A percentile compares a stretch with the other conserved stretches of the same genome.
phyloP scores from a whole-genome alignment of 164 flowering plant genomes.

The Vitis rotundifolia region DNA sequence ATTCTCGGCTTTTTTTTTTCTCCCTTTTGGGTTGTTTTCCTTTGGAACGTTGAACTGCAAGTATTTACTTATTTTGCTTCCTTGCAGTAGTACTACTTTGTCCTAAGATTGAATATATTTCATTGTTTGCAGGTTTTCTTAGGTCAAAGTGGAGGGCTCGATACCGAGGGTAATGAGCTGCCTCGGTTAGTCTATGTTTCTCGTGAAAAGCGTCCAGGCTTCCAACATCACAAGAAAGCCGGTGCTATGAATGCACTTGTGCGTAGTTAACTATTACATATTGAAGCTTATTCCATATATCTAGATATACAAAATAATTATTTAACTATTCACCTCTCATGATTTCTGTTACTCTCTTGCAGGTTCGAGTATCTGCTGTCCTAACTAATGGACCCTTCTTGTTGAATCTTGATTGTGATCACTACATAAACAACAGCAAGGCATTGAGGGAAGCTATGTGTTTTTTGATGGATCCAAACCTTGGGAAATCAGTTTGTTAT shows the following conservation, averaged over 20 bases:
- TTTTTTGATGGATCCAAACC: conserved; percentile 95
- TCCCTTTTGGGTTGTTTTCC: not conserved
- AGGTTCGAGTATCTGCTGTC: conserved; percentile 96
- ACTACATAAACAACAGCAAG: conserved; percentile 96
- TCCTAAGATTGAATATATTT: not conserved
- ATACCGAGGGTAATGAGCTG: conserved; percentile 83
- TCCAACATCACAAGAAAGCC: conserved; percentile 93
- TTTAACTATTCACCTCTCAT: not conserved
- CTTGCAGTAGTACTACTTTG: not conserved
- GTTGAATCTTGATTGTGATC: conserved; percentile 98
- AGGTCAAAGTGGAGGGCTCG: conserved; percentile 89
- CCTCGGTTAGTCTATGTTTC: conserved; percentile 92
- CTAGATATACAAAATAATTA: not conserved
- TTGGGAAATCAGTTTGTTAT: conserved; percentile 88
- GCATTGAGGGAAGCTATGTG: conserved; percentile 97
- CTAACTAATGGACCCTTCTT: conserved; percentile 95
- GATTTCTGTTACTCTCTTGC: conserved; percentile 10
- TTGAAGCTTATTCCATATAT: not conserved
- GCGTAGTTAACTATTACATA: conserved; percentile 23
- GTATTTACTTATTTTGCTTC: not conserved
- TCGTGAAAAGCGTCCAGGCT: conserved; percentile 95
- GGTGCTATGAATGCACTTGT: conserved; percentile 98
- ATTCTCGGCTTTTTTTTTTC: not conserved
- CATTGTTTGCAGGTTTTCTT: conserved; percentile 67
- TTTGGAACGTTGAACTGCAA: too few relatives aligned